Base-by-base conservation (phyloP, 768 basidiomycete species). In the Collybia mongolica region DNA sequence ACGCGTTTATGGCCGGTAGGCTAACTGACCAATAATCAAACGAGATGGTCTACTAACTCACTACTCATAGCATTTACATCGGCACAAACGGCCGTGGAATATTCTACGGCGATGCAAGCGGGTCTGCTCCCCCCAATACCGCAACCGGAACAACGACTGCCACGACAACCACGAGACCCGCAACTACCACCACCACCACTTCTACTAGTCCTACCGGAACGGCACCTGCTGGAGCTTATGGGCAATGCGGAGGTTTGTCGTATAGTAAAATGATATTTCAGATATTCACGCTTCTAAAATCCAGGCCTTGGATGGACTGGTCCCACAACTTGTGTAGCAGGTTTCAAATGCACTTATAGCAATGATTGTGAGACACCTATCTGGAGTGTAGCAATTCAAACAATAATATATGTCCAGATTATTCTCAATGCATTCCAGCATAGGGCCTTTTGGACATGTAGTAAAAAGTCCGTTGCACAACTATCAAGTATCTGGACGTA, bases 71-170 rank as follows among this genome's bases (percentile, higher is more conserved):
- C 8, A 80, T 81, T 0, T 84, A 84, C 54, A 73, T 83, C 35
- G 81, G 81, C 5, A 84, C 81, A 5, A 82, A 83, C 55, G 82
- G 81, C 20, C 76, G 82, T 26, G 81, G 81, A 14, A 77, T 75
- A 39, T 82, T 80, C 62, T 81, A 73, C 53, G 80, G 76, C 0
- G 76, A 79, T 54, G 54, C 62, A 9, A 61, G 58, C 49, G 71
- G 68, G 24, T 24, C 61, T 19, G 58, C 65, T 23, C 66, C 70
- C 38, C 20, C 68, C 20, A 69, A 63, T 2, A 56, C 58, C 3
- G 53, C 65, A 5, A 51, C 68, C 6, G 48, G 60, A 14, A 57
- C 62, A 8, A 47, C 56, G 15, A 53, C 63, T 0, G 56, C 56
- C 22, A 62, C 61, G 22, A 53, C 54, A 9, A 54, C 61, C 7